phyloP scores from a whole-genome alignment of 805 yeast species.

The Saccharomycopsis javanensis region DNA sequence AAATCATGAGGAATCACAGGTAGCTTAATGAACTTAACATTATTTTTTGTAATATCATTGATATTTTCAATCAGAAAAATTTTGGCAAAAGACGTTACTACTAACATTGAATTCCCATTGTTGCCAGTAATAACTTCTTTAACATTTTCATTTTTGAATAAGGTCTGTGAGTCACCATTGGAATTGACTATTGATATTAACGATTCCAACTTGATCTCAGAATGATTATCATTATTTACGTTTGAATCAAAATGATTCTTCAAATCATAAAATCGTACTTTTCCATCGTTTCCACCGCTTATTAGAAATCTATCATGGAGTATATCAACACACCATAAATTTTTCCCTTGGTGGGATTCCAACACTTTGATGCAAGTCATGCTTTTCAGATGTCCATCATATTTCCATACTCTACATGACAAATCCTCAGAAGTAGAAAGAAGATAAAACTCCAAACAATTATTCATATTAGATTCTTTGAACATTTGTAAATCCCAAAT shows the following conservation, averaged over 20 bases:
- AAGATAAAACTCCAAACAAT: constrained; percentile 24
- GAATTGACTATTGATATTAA: not conserved
- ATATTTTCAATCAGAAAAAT: constrained; percentile 26
- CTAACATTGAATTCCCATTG: constrained; percentile 31
- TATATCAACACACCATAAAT: constrained; percentile 73
- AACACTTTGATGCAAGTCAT: constrained; percentile 38
- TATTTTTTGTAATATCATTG: constrained; percentile 22
- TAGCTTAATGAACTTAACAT: not conserved
- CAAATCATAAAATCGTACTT: constrained; percentile 55
- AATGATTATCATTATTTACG: constrained; percentile 22
- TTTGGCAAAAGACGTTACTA: constrained; percentile 53
- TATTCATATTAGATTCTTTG: constrained; percentile 17
- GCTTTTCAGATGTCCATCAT: constrained; percentile 25
- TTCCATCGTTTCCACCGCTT: constrained; percentile 94
- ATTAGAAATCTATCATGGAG: constrained; percentile 37
- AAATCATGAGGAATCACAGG: constrained; percentile 23
- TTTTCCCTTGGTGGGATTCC: constrained; percentile 76
- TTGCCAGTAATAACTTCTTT: constrained; percentile 49
- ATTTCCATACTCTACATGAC: constrained; percentile 71
- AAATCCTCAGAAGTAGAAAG: constrained; percentile 82
- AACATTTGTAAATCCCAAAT: constrained; percentile 75
- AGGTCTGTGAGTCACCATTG: not conserved
- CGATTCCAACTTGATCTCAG: constrained; percentile 19
- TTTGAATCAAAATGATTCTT: constrained; percentile 20
- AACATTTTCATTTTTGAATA: constrained; percentile 43